Evolutionary conservation across 148 eudicot species (phyloP).

Genomic region (Cornus suecica): DNA sequence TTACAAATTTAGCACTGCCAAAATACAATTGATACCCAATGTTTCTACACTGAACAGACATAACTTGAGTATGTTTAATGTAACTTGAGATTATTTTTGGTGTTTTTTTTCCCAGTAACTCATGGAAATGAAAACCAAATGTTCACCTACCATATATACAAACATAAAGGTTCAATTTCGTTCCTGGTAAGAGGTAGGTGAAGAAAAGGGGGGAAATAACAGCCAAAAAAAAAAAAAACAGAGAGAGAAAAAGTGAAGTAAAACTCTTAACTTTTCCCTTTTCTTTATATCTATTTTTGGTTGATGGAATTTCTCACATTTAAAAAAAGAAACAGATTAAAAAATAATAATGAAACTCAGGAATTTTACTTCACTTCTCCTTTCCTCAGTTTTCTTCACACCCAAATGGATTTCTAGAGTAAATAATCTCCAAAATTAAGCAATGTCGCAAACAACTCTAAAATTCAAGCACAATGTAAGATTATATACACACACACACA

Average conservation of each 20-base stretch:
- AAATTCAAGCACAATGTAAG: not conserved
- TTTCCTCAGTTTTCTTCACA: not conserved
- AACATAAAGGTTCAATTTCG: not conserved
- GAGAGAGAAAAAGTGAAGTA: not conserved
- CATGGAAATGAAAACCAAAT: constrained; percentile 7
- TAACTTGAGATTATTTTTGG: not conserved
- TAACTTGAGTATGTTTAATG: not conserved
- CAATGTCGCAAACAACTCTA: not conserved
- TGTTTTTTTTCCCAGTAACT: not conserved
- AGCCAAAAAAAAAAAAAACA: not conserved
- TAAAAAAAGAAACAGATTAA: not conserved
- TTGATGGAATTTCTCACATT: not conserved
- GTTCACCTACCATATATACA: constrained; percentile 7
- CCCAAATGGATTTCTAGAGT: not conserved
- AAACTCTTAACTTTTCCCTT: no score
- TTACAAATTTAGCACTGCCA: not conserved
- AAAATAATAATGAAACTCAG: not conserved
- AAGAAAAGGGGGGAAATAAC: not conserved
- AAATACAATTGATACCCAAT: not conserved
- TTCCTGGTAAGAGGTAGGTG: not conserved
- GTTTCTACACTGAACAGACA: not conserved
- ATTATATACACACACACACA: no score
- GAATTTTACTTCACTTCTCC: not conserved
- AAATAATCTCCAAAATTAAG: not conserved
- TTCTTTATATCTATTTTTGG: no score